A percentile compares a stretch with the other conserved stretches of the same genome.
These are phyloP conservation scores for Thoreauomyces humboldtii DNA, from an alignment of 192 early-diverging fungal genomes.

Conservation along the genomic window DNA sequence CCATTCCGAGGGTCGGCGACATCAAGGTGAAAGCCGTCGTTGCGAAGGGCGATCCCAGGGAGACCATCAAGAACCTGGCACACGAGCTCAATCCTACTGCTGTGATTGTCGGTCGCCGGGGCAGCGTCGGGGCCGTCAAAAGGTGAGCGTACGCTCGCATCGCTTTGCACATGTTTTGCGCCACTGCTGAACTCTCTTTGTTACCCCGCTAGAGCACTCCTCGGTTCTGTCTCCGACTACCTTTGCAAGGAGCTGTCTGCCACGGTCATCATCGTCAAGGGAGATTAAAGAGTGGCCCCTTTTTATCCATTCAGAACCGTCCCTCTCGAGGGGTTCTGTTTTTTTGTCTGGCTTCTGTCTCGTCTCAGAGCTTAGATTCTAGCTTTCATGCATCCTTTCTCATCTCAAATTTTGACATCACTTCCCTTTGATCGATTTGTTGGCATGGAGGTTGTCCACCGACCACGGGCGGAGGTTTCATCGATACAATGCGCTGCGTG, in stretches of 20 bases:
- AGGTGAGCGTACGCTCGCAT: slow-evolving; percentile 3
- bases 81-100: slow-evolving; percentile 4
- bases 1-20: background rate
- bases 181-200: background rate
- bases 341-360: too few relatives aligned
- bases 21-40: slow-evolving; percentile 15
- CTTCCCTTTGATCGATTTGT: too few relatives aligned
- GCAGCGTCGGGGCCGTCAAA: slow-evolving; percentile 26
- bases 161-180: background rate
- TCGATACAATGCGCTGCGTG: too few relatives aligned
- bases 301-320: too few relatives aligned
- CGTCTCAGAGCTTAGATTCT: too few relatives aligned
- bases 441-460: too few relatives aligned
- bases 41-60: slow-evolving; percentile 28
- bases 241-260: slow-evolving; percentile 8
- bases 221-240: slow-evolving; percentile 27
- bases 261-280: slow-evolving; percentile 29
- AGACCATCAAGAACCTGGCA: slow-evolving; percentile 19
- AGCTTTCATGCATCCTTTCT: too few relatives aligned
- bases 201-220: slow-evolving; percentile 12
- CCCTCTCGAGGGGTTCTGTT: too few relatives aligned
- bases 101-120: slow-evolving; percentile 26
- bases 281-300: too few relatives aligned
- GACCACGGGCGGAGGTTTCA: too few relatives aligned
- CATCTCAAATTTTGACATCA: too few relatives aligned